Evolutionary conservation across 1,284 basidiomycete genomes (phyloP), one percentile per base, ranked within the genome.

Genomic region (Ganoderma multipileum): DNA sequence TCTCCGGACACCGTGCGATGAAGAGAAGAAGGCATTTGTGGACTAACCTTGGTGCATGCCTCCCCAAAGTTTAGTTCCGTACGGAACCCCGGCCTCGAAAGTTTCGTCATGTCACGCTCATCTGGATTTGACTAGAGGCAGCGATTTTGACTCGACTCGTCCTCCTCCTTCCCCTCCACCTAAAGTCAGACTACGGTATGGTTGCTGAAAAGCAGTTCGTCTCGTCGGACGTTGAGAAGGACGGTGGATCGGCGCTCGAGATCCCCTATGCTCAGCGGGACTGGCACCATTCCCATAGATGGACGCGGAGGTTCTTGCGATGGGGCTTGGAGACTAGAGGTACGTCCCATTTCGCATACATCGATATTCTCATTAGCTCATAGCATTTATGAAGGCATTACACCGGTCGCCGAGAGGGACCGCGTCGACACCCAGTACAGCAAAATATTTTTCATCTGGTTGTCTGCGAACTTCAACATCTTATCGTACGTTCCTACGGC

Each of bases 391-490:
- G 12, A 65, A 88, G 88, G 88, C 0, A 89, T 86, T 39, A 78
- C 82, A 33, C 89, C 89, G 1, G 85, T 89, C 0, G 76, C 84
- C 0, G 68, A 79, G 5, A 79, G 82, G 38, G 81, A 91, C 62
- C 83, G 91, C 23, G 87, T 81, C 8, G 91, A 91, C 74, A 86
- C 82, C 1, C 87, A 91, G 65, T 91, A 86, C 78, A 86, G 82
- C 79, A 92, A 92, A 72, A 84, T 93, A 11, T 93, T 94, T 81
- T 93, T 91, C 77, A 82, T 94, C 26, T 94, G 90, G 89, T 84
- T 93, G 68, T 88, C 92, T 0, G 83, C 85, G 68, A 94, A 93
- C 79, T 84, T 87, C 76, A 93, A 93, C 74, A 90, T 94, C 65
- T 83, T 94, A 61, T 91, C 91, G 88, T 92, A 68, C 61, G 89